Base-by-base conservation (phyloP, 1,139 yeast genomes). In the Diutina catenulata region DNA sequence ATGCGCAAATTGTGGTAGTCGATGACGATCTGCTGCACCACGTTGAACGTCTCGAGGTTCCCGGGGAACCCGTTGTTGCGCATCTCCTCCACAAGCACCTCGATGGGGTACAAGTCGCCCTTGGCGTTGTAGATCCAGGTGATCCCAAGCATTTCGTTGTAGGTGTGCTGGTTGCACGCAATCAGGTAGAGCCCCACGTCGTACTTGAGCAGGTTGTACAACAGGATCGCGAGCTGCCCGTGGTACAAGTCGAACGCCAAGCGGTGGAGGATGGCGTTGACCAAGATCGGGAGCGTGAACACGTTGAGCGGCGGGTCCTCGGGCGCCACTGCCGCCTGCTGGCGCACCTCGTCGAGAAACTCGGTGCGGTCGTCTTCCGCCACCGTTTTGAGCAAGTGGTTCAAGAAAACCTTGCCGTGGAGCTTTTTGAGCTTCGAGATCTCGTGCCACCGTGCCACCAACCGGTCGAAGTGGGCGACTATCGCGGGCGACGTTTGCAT, bases 141-240 rank as follows among this genome's bases (percentile, higher is more conserved):
- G n/a, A 56, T 49, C 40, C 59, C 53, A 33, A 67, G 47, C 6
- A 65, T 51, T 43, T 64, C 64, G 45, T 67, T 67, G 43, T 60
- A 66, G 1, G 72, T 64, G 24, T 55, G 59, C 47, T 67, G 71
- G 45, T 64, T 64, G 45, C 68, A 63, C 11, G 59, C 51, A 6
- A 60, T 48, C 3, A 66, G 52, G 47, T 61, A 62, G 18, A 64
- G 44, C 13, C 49, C 47, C 21, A 64, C 41, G 42, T 66, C 62
- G 15, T 46, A 49, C 45, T 64, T 64, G 22, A 64, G 47, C 35
- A 49, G 37, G 43, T 65, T 62, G 51, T 63, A 66, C 27, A 66
- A 41, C 2, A 65, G 50, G 26, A 62, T 40, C 0, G 68, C 57
- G 39, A 63, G 48, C 38, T 57, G 59, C 0, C 70, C 70, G 38